Conservation (phyloP, 495 filamentous ascomycete species). For the Penicillium macrosclerotiorum region DNA sequence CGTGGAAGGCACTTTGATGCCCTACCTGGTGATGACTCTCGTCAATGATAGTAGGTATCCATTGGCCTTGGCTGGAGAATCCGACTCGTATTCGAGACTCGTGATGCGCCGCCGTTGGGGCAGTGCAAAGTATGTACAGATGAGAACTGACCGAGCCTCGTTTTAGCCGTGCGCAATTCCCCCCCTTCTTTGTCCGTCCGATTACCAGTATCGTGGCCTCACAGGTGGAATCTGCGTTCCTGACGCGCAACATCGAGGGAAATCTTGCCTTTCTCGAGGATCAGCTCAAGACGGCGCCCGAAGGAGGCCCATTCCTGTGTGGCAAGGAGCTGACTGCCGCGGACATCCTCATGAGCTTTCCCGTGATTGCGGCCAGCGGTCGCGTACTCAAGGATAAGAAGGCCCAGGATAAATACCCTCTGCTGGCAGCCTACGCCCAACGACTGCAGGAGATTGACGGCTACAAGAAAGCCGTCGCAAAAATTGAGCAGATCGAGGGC, state of each 20-base stretch:
- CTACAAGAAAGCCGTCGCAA: constrained; percentile 58
- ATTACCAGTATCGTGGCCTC: constrained; percentile 63
- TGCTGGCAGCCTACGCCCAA: constrained; percentile 60
- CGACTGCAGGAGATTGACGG: constrained; percentile 59
- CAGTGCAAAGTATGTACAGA: not conserved
- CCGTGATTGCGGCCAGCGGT: constrained; percentile 54
- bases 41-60: constrained; percentile 53
- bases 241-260: constrained; percentile 60
- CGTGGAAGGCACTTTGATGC: constrained; percentile 77
- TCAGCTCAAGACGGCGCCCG: constrained; percentile 63
- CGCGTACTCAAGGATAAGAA: constrained; percentile 47
- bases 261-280: constrained; percentile 72
- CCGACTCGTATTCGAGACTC: not conserved
- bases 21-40: constrained; percentile 57
- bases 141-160: not conserved
- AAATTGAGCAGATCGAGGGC: constrained; percentile 61
- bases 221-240: constrained; percentile 57
- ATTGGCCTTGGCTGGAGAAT: not conserved
- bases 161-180: constrained; percentile 59
- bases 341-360: constrained; percentile 80
- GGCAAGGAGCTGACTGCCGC: constrained; percentile 70
- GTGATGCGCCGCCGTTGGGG: not conserved
- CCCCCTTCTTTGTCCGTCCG: constrained; percentile 84
- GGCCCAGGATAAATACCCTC: constrained; percentile 56
- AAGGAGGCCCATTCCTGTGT: constrained; percentile 66